Percentiles rank a stretch among this genome's conserved stretches.
Conservation (phyloP, 1,139 yeast genomes). For the Hyphopichia fennica region DNA sequence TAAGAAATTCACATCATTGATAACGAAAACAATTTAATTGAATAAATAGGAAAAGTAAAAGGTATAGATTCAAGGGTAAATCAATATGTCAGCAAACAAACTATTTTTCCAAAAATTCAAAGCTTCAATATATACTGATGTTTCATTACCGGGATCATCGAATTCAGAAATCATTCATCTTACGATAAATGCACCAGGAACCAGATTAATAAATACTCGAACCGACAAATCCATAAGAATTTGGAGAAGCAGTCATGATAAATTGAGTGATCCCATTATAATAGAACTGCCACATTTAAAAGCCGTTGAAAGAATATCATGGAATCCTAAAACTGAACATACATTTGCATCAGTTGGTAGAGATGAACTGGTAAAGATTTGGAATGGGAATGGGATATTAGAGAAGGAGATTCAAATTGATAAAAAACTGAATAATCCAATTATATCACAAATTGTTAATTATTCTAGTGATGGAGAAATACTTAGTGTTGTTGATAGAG, state of each 20-base stretch:
- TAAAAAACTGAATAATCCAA: conserved; percentile 13
- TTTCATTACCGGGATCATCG: conserved; percentile 26
- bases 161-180: conserved; percentile 33
- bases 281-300: conserved; percentile 47
- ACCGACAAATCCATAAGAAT: conserved; percentile 47
- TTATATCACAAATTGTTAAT: conserved; percentile 22
- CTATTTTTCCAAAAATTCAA: conserved; percentile 25
- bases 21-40: not conserved
- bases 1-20: no score
- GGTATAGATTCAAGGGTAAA: not conserved
- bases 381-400: conserved; percentile 51
- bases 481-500: conserved; percentile 49
- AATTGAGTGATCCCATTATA: conserved; percentile 31
- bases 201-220: conserved; percentile 45
- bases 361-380: conserved; percentile 53
- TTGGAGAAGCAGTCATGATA: conserved; percentile 37
- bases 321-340: conserved; percentile 59
- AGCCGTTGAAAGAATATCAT: conserved; percentile 51
- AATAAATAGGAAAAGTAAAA: not conserved
- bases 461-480: conserved; percentile 57
- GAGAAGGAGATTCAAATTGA: conserved; percentile 34
- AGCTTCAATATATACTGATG: conserved; percentile 22
- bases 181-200: conserved; percentile 41
- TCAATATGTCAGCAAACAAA: conserved; percentile 8
- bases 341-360: conserved; percentile 61